These are phyloP conservation scores for Pseudogymnoascus sp. DNA, from an alignment of 2,329 filamentous ascomycete species.

Conservation along the genomic window DNA sequence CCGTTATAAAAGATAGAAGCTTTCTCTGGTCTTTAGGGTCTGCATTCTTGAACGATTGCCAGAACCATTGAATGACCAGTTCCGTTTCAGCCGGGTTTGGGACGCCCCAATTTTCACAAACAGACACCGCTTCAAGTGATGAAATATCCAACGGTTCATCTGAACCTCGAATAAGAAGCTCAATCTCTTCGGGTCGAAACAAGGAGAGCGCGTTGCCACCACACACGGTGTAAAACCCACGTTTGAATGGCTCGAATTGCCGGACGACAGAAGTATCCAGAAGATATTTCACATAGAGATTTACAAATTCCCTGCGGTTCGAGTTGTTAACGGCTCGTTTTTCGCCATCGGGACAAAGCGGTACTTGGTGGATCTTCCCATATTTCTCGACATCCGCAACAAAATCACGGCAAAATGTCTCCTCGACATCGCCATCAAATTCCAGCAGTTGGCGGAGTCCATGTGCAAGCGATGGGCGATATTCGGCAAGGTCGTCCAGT, in stretches of 20 bases:
- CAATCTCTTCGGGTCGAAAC: slow-evolving; percentile 87
- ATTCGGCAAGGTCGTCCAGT: slow-evolving; percentile 77
- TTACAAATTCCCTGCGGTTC: slow-evolving; percentile 81
- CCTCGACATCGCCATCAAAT: slow-evolving; percentile 76
- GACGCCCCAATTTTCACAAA: slow-evolving; percentile 73
- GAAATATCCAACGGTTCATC: slow-evolving; percentile 76
- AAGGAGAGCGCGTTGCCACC: slow-evolving; percentile 81
- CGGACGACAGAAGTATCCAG: slow-evolving; percentile 71
- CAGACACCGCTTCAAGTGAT: slow-evolving; percentile 68
- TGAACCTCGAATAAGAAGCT: slow-evolving; percentile 77
- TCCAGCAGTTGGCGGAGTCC: slow-evolving; percentile 73
- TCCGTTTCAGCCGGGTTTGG: slow-evolving; percentile 52
- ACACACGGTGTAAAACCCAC: slow-evolving; percentile 89
- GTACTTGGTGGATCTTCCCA: slow-evolving; percentile 58
- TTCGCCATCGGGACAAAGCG: slow-evolving; percentile 69
- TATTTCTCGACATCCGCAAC: slow-evolving; percentile 72
- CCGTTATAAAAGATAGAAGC: slow-evolving; percentile 80
- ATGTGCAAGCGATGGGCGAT: slow-evolving; percentile 66
- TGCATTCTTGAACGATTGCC: slow-evolving; percentile 69
- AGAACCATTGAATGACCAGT: slow-evolving; percentile 77
- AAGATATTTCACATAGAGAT: slow-evolving; percentile 73
- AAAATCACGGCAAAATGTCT: slow-evolving; percentile 77
- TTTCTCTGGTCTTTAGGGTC: slow-evolving; percentile 65
- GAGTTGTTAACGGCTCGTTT: slow-evolving; percentile 71
- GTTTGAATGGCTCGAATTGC: slow-evolving; percentile 90